A percentile compares a stretch with the other conserved stretches of the same genome.
These are phyloP conservation scores for Exserohilum rostratum DNA, from an alignment of 2,329 filamentous ascomycete genomes.

Conservation along the genomic window DNA sequence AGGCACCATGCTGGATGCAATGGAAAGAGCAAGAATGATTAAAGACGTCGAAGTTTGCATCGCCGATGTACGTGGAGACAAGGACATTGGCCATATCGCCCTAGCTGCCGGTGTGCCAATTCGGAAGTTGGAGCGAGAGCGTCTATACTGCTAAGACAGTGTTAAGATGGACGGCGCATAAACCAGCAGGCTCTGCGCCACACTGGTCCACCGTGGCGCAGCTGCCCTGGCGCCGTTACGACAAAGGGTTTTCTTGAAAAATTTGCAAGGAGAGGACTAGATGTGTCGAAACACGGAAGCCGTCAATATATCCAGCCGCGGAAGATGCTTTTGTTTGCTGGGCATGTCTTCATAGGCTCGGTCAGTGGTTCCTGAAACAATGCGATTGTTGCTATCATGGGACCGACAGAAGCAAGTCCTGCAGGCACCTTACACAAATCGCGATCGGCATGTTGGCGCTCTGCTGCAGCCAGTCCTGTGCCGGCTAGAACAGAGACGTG, in stretches of 20 bases:
- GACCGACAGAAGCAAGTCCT: not conserved
- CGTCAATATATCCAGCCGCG: too few relatives aligned
- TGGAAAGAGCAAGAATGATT: conserved; percentile 44
- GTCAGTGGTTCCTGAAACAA: not conserved
- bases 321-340: too few relatives aligned
- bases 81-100: conserved; percentile 45
- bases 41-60: conserved; percentile 40
- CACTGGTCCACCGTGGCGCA: too few relatives aligned
- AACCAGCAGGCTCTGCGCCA: too few relatives aligned
- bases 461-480: conserved; percentile 24
- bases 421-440: too few relatives aligned
- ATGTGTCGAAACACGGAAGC: too few relatives aligned
- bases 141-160: conserved; percentile 31
- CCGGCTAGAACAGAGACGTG: too few relatives aligned
- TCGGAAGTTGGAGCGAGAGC: conserved; percentile 34
- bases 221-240: too few relatives aligned
- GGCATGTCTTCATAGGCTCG: too few relatives aligned
- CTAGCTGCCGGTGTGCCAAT: conserved; percentile 41
- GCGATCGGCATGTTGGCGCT: conserved; percentile 8
- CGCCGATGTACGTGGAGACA: conserved; percentile 38
- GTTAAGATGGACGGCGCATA: too few relatives aligned
- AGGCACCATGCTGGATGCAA: conserved; percentile 39
- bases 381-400: not conserved
- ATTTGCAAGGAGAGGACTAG: too few relatives aligned
- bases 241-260: too few relatives aligned